These are phyloP conservation scores for Croton laevigatus DNA, from an alignment of 441 rosid genomes.

Conservation along the genomic window DNA sequence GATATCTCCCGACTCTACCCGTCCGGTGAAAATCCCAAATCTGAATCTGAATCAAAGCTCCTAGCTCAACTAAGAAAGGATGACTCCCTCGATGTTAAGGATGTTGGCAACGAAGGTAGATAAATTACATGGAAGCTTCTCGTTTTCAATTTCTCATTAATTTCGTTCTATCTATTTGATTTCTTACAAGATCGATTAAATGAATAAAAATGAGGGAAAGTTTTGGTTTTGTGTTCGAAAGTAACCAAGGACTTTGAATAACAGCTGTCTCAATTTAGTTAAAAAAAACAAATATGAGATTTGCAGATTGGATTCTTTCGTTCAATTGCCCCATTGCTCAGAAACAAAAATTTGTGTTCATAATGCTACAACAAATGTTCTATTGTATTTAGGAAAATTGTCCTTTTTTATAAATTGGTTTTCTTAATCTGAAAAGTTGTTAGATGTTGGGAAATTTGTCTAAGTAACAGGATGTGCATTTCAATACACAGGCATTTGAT, in stretches of 20 bases:
- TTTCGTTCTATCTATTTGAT: background rate
- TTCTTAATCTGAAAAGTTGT: background rate
- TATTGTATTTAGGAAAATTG: background rate
- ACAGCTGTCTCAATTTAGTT: background rate
- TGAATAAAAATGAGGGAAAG: background rate
- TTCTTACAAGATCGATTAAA: constrained; percentile 7
- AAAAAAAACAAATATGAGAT: background rate
- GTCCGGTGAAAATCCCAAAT: too few relatives aligned
- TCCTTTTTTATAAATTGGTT: background rate
- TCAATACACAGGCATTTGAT: background rate
- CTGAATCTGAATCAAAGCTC: too few relatives aligned
- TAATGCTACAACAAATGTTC: background rate
- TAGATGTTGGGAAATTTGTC: background rate
- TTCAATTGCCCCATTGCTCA: background rate
- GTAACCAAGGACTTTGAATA: background rate
- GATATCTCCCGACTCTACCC: too few relatives aligned
- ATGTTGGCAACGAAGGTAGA: constrained; percentile 48
- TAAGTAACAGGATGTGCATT: background rate
- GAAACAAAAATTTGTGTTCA: background rate
- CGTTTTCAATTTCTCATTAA: background rate
- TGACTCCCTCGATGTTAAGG: constrained; percentile 26
- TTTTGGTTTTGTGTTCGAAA: background rate
- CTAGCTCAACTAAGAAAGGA: constrained; percentile 9
- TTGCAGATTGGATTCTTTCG: background rate
- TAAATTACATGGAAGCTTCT: background rate